Base-by-base conservation (phyloP, 1,284 basidiomycete genomes). In the Papiliotrema nemorosa region DNA sequence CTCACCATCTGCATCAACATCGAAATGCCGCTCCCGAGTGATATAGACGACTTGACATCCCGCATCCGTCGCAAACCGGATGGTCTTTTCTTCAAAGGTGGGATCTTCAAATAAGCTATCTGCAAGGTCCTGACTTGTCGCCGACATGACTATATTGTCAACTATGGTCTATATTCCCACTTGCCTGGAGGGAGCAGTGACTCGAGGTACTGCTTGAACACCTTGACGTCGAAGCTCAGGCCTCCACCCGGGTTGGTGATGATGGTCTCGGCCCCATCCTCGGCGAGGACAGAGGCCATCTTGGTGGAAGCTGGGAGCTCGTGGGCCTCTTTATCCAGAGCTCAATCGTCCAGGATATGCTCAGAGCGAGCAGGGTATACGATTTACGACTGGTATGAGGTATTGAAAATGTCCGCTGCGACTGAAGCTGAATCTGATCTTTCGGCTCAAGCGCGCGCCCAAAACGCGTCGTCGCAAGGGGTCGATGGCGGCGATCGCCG, bases 11-110 rank as follows among this genome's bases (percentile, higher is more conserved):
- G 68, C 68, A 35, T 69, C 72, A 3, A 60, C 57, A 41, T 68
- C 66, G 0, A 63, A 25, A 25, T 59, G 63, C 31, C 62, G 39
- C 53, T 68, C 67, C 51, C 58, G 63, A 24, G 70, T 74, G 47
- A 75, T 59, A 45, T 74, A 75, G 14, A 73, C 69, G 21, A 74
- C 72, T 54, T 70, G 71, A 47, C 67, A 72, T 13, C 55, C 64
- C 4, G 62, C 52, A 47, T 75, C 73, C 6, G 59, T 55, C 10
- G 70, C 71, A 47, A 75, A 74, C 22, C 73, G 64, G 31, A 64
- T 42, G 13, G 50, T 50, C 58, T 75, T 74, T 34, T 74, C 72
- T 5, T 67, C 70, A 48, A 74, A 75, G 42, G 47, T 60, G 1
- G 69, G 62, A 48, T 74, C 73, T 35, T 57, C 55, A 44, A 73